Percentiles rank a stretch among this genome's conserved stretches.
Evolutionary conservation across 1,139 yeast species (phyloP).

Genomic region (Hansenula anomala): DNA sequence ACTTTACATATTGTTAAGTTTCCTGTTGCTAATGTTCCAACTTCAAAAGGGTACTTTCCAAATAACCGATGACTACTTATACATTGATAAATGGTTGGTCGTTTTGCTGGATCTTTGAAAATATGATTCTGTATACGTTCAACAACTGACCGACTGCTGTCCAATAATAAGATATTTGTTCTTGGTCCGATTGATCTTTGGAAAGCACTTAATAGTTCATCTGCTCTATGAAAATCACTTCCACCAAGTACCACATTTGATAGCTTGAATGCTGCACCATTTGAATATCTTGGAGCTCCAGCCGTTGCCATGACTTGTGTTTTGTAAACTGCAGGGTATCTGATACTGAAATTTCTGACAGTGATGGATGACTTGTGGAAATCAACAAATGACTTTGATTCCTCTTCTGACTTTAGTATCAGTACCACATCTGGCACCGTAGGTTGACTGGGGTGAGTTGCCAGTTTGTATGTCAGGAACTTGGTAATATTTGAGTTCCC

Average conservation of each 20-base stretch:
- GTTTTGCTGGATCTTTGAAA: slow-evolving; percentile 42
- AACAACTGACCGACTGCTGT: slow-evolving; percentile 71
- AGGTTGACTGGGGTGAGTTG: too few species aligned
- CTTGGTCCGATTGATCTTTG: slow-evolving; percentile 26
- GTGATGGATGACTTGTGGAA: too few species aligned
- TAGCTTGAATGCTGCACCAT: slow-evolving; percentile 31
- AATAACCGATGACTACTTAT: slow-evolving; percentile 65
- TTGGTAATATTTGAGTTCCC: too few species aligned
- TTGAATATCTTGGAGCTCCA: slow-evolving; percentile 28
- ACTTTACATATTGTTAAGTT: slow-evolving; percentile 38
- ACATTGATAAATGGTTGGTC: slow-evolving; percentile 46
- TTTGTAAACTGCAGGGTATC: too few species aligned
- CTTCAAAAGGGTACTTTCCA: slow-evolving; percentile 35
- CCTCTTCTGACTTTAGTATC: too few species aligned
- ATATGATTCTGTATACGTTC: slow-evolving; percentile 30
- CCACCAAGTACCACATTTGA: too few species aligned
- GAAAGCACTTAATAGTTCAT: slow-evolving; percentile 22
- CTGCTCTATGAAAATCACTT: too few species aligned
- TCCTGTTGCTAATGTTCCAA: slow-evolving; percentile 58
- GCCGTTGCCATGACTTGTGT: slow-evolving; percentile 32
- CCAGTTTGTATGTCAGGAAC: too few species aligned
- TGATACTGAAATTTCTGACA: too few species aligned
- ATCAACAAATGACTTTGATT: too few species aligned
- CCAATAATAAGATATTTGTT: slow-evolving; percentile 55
- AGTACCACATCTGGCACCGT: too few species aligned